Conservation (phyloP, 1,139 yeast genomes). For the Suhomyces bokatorum region DNA sequence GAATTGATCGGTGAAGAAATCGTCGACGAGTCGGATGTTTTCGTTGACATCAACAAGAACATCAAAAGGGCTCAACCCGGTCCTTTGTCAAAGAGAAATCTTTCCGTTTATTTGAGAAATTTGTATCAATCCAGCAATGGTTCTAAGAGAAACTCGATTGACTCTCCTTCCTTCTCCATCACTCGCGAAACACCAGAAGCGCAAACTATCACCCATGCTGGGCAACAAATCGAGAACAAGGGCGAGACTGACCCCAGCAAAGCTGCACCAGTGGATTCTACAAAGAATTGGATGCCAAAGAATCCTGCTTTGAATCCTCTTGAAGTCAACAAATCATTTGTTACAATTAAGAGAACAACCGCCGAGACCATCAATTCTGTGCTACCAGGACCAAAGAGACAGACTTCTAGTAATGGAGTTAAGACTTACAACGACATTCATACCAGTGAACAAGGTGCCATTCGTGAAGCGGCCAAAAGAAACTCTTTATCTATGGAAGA, state of each 20-base stretch:
- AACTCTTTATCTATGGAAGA: conserved; percentile 12
- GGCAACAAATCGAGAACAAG: background rate
- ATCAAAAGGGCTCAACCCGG: conserved; percentile 84
- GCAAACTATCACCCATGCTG: background rate
- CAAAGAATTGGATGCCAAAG: conserved; percentile 49
- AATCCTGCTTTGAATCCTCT: conserved; percentile 85
- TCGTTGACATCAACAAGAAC: conserved; percentile 84
- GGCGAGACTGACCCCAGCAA: background rate
- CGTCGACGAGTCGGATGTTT: conserved; percentile 96
- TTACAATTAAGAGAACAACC: conserved; percentile 62
- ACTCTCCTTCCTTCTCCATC: conserved; percentile 18
- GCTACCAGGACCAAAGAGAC: conserved; percentile 25
- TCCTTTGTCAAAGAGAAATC: conserved; percentile 73
- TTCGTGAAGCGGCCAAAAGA: conserved; percentile 32
- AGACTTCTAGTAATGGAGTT: conserved; percentile 16
- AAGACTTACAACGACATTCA: conserved; percentile 44
- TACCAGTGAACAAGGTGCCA: conserved; percentile 53
- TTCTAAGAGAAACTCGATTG: conserved; percentile 44
- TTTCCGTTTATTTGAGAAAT: conserved; percentile 66
- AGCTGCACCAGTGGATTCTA: conserved; percentile 18
- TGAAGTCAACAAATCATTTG: conserved; percentile 67
- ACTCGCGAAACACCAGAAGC: conserved; percentile 8
- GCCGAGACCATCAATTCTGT: conserved; percentile 27
- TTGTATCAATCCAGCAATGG: conserved; percentile 44
- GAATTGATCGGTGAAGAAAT: conserved; percentile 97